Evolutionary conservation across 2,329 filamentous ascomycete genomes (phyloP).

Genomic region (Aureobasidium sp.): DNA sequence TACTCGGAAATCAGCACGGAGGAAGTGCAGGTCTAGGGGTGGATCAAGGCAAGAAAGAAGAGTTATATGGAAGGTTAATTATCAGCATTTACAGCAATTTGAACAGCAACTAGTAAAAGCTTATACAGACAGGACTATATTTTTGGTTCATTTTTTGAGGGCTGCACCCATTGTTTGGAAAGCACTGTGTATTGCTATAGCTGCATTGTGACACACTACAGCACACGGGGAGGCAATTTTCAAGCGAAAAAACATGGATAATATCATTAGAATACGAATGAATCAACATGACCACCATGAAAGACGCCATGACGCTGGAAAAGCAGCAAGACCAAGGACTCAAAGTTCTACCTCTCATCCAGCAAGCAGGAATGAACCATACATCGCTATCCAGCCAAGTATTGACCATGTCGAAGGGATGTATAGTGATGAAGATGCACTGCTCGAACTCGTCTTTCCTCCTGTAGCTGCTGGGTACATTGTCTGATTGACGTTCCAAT

Average conservation of each 20-base stretch:
- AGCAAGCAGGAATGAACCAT: not conserved
- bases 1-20: not conserved
- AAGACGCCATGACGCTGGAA: not conserved
- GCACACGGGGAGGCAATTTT: too few species aligned
- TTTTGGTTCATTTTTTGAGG: too few species aligned
- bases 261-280: not conserved
- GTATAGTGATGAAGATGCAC: not conserved
- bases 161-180: too few species aligned
- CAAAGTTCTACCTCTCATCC: not conserved
- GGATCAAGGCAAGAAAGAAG: too few species aligned
- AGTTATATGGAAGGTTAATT: too few species aligned
- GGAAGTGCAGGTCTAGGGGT: not conserved
- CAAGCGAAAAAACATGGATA: too few species aligned
- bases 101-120: too few species aligned
- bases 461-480: constrained; percentile 12
- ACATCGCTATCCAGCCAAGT: not conserved
- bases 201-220: too few species aligned
- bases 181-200: too few species aligned
- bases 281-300: not conserved
- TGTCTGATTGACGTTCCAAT: constrained; percentile 12
- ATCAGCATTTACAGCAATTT: too few species aligned
- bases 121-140: too few species aligned
- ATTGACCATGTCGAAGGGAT: not conserved
- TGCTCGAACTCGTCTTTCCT: not conserved
- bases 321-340: not conserved